Evolutionary conservation across 2,329 filamentous ascomycete genomes (phyloP), one percentile per base, ranked within the genome.

Genomic region (Nothopassalora personata): DNA sequence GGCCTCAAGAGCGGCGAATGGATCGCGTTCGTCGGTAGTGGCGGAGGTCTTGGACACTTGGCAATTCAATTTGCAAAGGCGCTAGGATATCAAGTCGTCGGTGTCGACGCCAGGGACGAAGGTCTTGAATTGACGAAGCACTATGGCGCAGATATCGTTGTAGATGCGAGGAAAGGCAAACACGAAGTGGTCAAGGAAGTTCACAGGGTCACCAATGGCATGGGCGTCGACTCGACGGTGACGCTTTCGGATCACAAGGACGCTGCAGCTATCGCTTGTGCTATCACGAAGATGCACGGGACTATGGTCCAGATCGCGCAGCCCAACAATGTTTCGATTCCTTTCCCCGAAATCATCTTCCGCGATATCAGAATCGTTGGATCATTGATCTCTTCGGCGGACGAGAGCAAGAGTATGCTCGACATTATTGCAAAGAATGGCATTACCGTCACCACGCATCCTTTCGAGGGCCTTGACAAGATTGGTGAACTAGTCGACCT

Each of bases 241-340:
- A 80, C 80, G 51, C 68, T 86, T 0, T 77, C 77, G n/a, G 83
- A 86, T 61, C 79, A 80, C 18, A 68, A 74, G 1, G 71, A 71
- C 0, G 79, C 83, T 2, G 78, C 81, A 45, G 81, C 76, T 5
- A 69, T 79, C 23, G 79, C 76, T 0, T 83, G 80, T 54, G 82
- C 82, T 0, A 73, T 84, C 0, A 86, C 84, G 0, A 80, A 76
- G 66, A 84, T 81, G 77, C 84, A 86, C 66, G 83, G 82, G 2
- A 77, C 74, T 0, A 74, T 85, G 66, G 74, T 86, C 1, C 82
- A 86, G 68, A 79, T 86, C 51, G 83, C 82, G n/a, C 83, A 85
- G 61, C 75, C 74, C 8, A 68, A 74, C 34, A 66, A 70, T 10
- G 67, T 77, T 13, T 59, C 58, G 27, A 72, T 78, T 13, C 76